phyloP scores from a whole-genome alignment of 2,329 filamentous ascomycete species.

The Leptographium radiaticola region DNA sequence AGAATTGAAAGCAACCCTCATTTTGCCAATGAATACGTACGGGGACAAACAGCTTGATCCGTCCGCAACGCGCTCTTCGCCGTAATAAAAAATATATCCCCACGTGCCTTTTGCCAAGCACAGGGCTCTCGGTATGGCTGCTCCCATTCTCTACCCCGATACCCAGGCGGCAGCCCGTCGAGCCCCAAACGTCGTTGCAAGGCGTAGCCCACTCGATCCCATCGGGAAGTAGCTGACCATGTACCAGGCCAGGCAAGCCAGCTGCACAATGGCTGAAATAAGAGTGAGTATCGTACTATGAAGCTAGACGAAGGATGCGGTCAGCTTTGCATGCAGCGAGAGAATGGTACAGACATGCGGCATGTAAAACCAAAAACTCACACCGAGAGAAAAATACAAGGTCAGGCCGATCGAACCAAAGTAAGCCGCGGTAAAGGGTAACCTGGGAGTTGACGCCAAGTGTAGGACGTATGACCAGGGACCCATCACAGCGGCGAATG shows the following conservation, averaged over 20 bases:
- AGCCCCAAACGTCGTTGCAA: conserved; percentile 77
- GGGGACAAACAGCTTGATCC: no score
- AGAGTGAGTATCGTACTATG: conserved; percentile 76
- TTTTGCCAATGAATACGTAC: no score
- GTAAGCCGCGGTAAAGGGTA: conserved; percentile 90
- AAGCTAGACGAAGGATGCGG: conserved; percentile 39
- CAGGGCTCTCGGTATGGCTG: no score
- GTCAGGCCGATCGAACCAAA: conserved; percentile 87
- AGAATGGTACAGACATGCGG: background rate
- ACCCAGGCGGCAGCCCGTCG: conserved; percentile 81
- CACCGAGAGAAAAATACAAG: conserved; percentile 81
- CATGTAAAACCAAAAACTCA: conserved; percentile 24
- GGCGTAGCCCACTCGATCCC: conserved; percentile 76
- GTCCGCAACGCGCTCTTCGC: no score
- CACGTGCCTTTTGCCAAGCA: no score
- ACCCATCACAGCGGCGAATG: conserved; percentile 92
- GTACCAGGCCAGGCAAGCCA: conserved; percentile 81
- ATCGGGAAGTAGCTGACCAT: conserved; percentile 96
- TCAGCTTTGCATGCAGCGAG: conserved; percentile 9
- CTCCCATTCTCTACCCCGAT: conserved; percentile 42
- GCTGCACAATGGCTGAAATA: conserved; percentile 69
- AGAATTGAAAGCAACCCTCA: no score
- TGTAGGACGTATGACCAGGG: conserved; percentile 73
- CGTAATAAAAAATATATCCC: no score
- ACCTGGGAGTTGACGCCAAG: conserved; percentile 66